Base-by-base conservation (phyloP, 148 eudicot genomes). In the Fagopyrum homotropicum region DNA sequence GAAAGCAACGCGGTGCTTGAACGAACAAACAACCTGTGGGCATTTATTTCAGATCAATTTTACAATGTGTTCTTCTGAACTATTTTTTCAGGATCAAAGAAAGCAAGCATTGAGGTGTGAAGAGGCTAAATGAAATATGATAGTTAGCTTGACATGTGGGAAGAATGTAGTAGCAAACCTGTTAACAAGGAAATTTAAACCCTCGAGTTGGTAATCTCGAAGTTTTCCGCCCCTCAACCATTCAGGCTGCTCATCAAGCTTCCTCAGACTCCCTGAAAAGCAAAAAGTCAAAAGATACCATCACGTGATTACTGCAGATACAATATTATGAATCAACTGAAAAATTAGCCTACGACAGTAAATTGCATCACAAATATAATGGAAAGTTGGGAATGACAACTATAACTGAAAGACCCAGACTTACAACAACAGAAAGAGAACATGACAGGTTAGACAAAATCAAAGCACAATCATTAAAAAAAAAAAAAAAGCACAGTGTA, bases 191-290 rank as follows among this genome's bases (percentile, higher is more conserved):
- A 96, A 96, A 84, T 92, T 96, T 71, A 96, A 84, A 57, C 98
- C 99, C 84, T 93, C 99, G 52, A 96, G 99, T 88, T 96, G 99
- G 85, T 92, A 92, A 78, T 96, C 99, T 78, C 99, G 87, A 79
- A 96, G 91, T 70, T 89, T 96, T 30, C 99, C 99, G 30, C 98
- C 99, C 80, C 76, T 89, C 78, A 96, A 80, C 99, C 99, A 96
- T 79, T 92, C 97, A 78, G 99, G 99, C 80, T 92, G 99, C 78
- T 88, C 95, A 76, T 96, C 98, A 85, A 96, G 94, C 89, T 87
- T 96, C 85, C 99, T 85, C 79, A 96, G 81, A 80, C 97, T 96
- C 81, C 87, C 99, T 96, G 52, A 61, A 76, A 17, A 29, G 78
- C 4, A 40, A n/a, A n/a, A 66, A 35, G n/a, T 66, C 9, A 66